Base-by-base conservation (phyloP, 257 asterid species). In the Osmanthus fragrans region DNA sequence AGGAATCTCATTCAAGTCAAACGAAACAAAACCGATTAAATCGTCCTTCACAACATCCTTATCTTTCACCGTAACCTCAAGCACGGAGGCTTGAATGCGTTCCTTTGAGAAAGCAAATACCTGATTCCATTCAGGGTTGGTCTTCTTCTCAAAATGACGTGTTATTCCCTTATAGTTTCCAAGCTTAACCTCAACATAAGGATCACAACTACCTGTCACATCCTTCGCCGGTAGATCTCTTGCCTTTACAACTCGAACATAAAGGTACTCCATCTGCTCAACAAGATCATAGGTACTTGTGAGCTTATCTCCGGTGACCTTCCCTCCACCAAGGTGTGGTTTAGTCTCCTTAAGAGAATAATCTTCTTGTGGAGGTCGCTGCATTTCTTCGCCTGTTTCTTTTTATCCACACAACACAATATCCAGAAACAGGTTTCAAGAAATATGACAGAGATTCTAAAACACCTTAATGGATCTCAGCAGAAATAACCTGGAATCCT, bases 211-310 rank as follows among this genome's bases (percentile, higher is more conserved):
- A 58, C 94, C 97, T 0, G 92, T 87, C 3, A 89, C 76, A 76
- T 89, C 94, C 82, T 87, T 91, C 13, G 85, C 93, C 0, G 93
- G 94, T 37, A 91, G 78, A 69, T 89, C 97, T 78, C 79, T 91
- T 1, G 96, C 92, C 84, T 91, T 91, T 51, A 88, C 92, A 6
- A 91, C 96, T 27, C 91, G 88, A 51, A 91, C 94, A 34, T 89
- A 89, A 49, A 91, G 94, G 81, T 84, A 91, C 67, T 91, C 90
- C 97, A 91, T 91, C 75, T 89, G 94, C 86, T 89, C 97, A 33
- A 89, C 93, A 23, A 89, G 90, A 81, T 88, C 97, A 88, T 91
- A 91, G 80, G 94, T 91, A 79, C 92, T 91, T 13, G 90, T 86
- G 65, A 88, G 87, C 85, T 91, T 89, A 70, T 88, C 94, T 49